A percentile compares a stretch with the other conserved stretches of the same genome.
phyloP scores from a whole-genome alignment of 2,329 filamentous ascomycete species.

The Grosmannia penicillata region DNA sequence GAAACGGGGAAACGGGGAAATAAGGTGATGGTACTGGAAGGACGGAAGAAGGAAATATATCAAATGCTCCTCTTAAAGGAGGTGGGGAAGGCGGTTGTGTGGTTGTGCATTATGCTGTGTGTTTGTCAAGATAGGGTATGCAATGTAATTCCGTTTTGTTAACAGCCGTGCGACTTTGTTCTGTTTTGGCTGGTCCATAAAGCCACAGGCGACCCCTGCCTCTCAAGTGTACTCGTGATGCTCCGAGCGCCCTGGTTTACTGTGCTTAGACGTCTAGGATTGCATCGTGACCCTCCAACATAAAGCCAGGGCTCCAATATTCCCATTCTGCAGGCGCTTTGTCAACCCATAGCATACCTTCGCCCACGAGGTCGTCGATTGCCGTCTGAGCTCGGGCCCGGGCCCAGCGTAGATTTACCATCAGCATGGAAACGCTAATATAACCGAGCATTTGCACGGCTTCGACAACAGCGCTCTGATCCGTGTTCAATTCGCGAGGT shows the following conservation, averaged over 20 bases:
- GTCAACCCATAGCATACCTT: slow-evolving; percentile 91
- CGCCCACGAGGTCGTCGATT: slow-evolving; percentile 74
- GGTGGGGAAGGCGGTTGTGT: no score
- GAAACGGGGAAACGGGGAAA: no score
- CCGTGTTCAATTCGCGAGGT: slow-evolving; percentile 86
- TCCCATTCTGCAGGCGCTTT: slow-evolving; percentile 73
- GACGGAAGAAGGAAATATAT: no score
- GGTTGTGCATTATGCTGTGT: neutral
- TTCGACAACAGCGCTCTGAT: slow-evolving; percentile 86
- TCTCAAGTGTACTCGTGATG: no score
- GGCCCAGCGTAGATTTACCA: slow-evolving; percentile 76
- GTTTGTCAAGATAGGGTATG: slow-evolving; percentile 2
- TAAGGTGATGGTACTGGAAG: no score
- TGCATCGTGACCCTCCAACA: slow-evolving; percentile 29
- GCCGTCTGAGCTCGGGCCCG: slow-evolving; percentile 73
- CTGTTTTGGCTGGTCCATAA: no score
- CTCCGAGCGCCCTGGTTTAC: no score
- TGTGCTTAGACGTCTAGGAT: slow-evolving; percentile 9
- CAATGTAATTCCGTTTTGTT: neutral
- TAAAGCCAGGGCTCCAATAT: slow-evolving; percentile 81
- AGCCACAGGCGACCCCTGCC: no score
- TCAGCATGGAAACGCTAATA: slow-evolving; percentile 78
- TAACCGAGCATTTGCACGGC: slow-evolving; percentile 81
- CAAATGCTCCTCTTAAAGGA: no score
- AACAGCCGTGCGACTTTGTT: no score